Conservation (phyloP, 768 basidiomycete species). For the Suillus discolor region DNA sequence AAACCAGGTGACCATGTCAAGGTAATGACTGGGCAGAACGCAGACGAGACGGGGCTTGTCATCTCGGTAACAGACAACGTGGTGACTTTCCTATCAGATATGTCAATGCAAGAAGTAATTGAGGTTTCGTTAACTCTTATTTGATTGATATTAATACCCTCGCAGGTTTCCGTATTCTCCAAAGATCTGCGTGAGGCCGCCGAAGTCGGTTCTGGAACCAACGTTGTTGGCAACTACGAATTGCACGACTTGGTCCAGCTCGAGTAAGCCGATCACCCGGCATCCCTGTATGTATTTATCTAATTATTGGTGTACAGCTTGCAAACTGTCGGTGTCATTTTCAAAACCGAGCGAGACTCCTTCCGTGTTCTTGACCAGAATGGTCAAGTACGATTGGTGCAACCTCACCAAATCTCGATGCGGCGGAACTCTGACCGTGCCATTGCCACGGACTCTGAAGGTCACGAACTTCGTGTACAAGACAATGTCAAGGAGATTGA, state of each 20-base stretch:
- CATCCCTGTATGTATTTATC: constrained; percentile 16
- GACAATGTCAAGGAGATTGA: constrained; percentile 94
- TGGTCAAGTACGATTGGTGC: constrained; percentile 84
- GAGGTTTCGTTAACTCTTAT: not conserved
- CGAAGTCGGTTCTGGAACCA: constrained; percentile 91
- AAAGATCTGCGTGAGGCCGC: constrained; percentile 97
- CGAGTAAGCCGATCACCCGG: constrained; percentile 61
- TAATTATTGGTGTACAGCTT: constrained; percentile 48
- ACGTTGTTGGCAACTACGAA: constrained; percentile 91
- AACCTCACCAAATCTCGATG: constrained; percentile 95
- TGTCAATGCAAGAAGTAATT: constrained; percentile 91
- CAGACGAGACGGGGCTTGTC: constrained; percentile 94
- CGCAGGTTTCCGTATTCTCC: constrained; percentile 92
- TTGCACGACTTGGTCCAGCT: constrained; percentile 96
- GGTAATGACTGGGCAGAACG: constrained; percentile 94
- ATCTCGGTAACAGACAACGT: constrained; percentile 89
- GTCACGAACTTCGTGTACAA: constrained; percentile 81
- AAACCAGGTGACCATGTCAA: constrained; percentile 98
- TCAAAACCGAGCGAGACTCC: constrained; percentile 93
- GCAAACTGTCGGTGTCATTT: constrained; percentile 95
- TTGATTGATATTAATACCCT: constrained; percentile 12
- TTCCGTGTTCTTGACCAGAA: constrained; percentile 97
- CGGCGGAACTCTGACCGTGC: constrained; percentile 78
- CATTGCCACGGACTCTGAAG: constrained; percentile 88
- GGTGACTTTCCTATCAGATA: constrained; percentile 96